A percentile compares a stretch with the other conserved stretches of the same genome.
phyloP scores from a whole-genome alignment of 1,139 yeast genomes.

The Yamadazyma atmosphaerica region DNA sequence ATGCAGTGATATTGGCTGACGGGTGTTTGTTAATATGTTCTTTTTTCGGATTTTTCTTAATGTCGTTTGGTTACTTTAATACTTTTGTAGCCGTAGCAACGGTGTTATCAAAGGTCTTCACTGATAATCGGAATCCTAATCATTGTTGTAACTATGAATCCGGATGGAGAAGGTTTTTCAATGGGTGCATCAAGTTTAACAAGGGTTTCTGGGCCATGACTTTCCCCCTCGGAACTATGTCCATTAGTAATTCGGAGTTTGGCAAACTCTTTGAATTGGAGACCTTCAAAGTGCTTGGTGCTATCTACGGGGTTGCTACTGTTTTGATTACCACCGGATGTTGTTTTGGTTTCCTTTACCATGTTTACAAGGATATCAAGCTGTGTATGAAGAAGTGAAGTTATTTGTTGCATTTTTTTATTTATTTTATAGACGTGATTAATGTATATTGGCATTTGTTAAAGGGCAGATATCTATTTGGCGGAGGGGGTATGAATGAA shows the following conservation, averaged over 20 bases:
- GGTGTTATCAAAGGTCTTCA: conserved; percentile 38
- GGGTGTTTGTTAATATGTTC: conserved; percentile 19
- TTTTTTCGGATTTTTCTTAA: conserved; percentile 47
- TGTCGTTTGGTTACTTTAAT: conserved; percentile 64
- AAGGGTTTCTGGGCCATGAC: conserved; percentile 84
- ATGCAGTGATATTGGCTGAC: conserved; percentile 17
- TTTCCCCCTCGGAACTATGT: conserved; percentile 87
- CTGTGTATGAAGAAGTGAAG: too few species aligned
- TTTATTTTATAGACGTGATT: too few species aligned
- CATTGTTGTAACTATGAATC: conserved; percentile 20
- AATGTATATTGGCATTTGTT: background rate
- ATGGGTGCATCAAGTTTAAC: conserved; percentile 45
- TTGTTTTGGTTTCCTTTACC: conserved; percentile 26
- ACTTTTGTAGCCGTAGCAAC: conserved; percentile 54
- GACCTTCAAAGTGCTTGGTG: conserved; percentile 61
- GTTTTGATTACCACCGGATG: conserved; percentile 32
- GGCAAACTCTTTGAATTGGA: conserved; percentile 39
- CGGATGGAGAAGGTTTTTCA: conserved; percentile 15
- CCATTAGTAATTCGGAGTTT: conserved; percentile 57
- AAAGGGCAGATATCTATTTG: too few species aligned
- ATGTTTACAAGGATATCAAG: conserved; percentile 6
- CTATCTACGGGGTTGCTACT: conserved; percentile 54
- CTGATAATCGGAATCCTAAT: conserved; percentile 24
- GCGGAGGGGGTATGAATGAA: too few species aligned
- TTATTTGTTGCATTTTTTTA: too few species aligned